phyloP scores from a whole-genome alignment of 306 rosid species.

The Oxytropis ochrocephala region DNA sequence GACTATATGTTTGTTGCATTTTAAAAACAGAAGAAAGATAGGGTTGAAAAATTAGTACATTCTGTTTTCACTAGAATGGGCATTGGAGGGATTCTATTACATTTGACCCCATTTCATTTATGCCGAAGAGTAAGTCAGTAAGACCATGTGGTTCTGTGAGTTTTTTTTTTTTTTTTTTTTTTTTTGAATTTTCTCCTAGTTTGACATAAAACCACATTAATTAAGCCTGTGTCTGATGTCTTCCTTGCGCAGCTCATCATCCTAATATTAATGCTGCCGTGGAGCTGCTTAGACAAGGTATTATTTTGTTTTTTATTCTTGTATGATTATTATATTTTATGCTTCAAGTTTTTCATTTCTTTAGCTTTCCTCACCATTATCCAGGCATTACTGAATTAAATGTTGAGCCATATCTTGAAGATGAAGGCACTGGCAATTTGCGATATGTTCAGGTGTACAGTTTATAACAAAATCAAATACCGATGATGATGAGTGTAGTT shows the following conservation, averaged over 20 bases:
- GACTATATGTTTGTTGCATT: not conserved
- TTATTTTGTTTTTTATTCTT: not conserved
- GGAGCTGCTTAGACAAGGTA: slow-evolving; percentile 71
- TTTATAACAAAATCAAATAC: not conserved
- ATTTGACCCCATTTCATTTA: not conserved
- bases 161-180: too few species aligned
- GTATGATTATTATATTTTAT: not conserved
- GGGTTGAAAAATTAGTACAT: not conserved
- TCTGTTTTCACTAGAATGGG: not conserved
- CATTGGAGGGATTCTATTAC: not conserved
- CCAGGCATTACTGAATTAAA: slow-evolving; percentile 61
- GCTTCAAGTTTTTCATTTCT: not conserved
- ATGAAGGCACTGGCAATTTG: slow-evolving; percentile 72
- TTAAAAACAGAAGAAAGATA: not conserved
- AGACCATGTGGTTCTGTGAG: too few species aligned
- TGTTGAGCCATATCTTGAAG: slow-evolving; percentile 68
- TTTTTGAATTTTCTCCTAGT: not conserved
- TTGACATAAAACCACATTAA: not conserved
- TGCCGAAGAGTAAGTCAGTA: too few species aligned
- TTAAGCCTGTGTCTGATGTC: not conserved
- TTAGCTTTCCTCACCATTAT: not conserved
- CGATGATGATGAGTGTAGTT: slow-evolving; percentile 11
- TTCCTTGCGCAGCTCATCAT: slow-evolving; percentile 71
- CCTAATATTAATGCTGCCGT: slow-evolving; percentile 87
- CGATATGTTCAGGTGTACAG: slow-evolving; percentile 69